These are phyloP conservation scores for Aureobasidium sp. DNA, from an alignment of 2,329 filamentous ascomycete genomes.

Conservation along the genomic window DNA sequence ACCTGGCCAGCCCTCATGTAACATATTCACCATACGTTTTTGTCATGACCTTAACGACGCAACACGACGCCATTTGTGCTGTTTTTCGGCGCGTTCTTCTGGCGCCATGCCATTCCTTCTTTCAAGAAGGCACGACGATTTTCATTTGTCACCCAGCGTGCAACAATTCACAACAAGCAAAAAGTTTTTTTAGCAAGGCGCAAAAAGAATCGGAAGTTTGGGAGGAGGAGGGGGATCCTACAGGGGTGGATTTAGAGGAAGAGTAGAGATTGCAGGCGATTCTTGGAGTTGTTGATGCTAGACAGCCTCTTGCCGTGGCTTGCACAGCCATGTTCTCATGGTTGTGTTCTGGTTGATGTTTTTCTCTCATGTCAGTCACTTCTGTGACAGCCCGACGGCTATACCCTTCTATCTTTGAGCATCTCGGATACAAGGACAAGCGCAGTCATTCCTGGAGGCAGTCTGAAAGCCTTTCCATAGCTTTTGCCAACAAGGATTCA, in stretches of 20 bases:
- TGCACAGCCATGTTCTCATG: background rate
- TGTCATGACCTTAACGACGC: constrained; percentile 12
- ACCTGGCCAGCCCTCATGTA: background rate
- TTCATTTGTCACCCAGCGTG: constrained; percentile 9
- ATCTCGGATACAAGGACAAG: constrained; percentile 4
- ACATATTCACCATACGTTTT: constrained; percentile 14
- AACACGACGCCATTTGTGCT: constrained; percentile 12
- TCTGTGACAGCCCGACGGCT: constrained; percentile 8
- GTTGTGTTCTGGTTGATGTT: background rate
- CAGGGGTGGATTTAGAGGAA: background rate
- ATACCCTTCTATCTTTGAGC: background rate
- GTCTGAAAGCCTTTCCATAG: background rate
- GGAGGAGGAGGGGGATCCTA: background rate
- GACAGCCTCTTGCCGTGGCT: constrained; percentile 3
- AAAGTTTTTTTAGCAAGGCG: background rate
- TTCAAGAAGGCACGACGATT: constrained; percentile 6
- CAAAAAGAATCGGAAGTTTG: background rate
- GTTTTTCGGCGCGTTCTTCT: background rate
- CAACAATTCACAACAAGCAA: background rate
- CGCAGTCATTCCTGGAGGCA: constrained; percentile 15
- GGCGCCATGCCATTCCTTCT: constrained; percentile 6
- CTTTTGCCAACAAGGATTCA: background rate
- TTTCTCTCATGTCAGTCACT: constrained; percentile 2
- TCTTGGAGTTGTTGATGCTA: constrained; percentile 1
- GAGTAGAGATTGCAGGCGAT: background rate